Base-by-base conservation (phyloP, 2,329 filamentous ascomycete genomes). In the Cercospora zeae-maydis region DNA sequence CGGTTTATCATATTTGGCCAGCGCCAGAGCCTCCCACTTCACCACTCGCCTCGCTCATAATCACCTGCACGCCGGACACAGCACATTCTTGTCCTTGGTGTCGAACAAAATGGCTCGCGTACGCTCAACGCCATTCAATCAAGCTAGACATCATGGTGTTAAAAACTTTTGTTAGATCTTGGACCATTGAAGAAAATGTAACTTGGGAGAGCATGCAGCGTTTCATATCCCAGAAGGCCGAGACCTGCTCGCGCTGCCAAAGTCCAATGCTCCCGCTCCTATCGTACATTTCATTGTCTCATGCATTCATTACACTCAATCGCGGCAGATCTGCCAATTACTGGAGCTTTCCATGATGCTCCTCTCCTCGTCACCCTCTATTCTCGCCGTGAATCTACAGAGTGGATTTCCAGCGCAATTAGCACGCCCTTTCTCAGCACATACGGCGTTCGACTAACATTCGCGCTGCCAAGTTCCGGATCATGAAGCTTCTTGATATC, bases 371-470 rank as follows among this genome's bases (percentile, higher is more conserved):
- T 6, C 9, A 16, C 39, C 19, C 39, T 21, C 16, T 36, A 30
- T n/a, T 69, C 63, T 47, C 60, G 63, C 60, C 62, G 67, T n/a
- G 63, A 64, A 37, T 69, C 63, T 19, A 67, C 52, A 51, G 62
- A 66, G 21, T 69, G 66, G 19, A 69, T 58, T 56, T 69, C 67
- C 42, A 69, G 54, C 36, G 67, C 63, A 4, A 69, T 24, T 19
- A 68, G 45, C 6, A 69, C 60, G 24, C 67, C 65, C 19, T 64
- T 58, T 75, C 78, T 63, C 30, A 62, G 36, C 2, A 63, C 60
- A 21, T 67, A 68, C 11, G 66, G 64, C 14, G 67, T 74, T 71
- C 16, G 76, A 2, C 72, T 71, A 2, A 72, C 67, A 27, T 65
- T 65, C 9, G 70, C 70, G 54, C 63, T 66, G 21, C 71, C 71